Conservation (phyloP, 1,284 basidiomycete species). For the Tilletia indica region DNA sequence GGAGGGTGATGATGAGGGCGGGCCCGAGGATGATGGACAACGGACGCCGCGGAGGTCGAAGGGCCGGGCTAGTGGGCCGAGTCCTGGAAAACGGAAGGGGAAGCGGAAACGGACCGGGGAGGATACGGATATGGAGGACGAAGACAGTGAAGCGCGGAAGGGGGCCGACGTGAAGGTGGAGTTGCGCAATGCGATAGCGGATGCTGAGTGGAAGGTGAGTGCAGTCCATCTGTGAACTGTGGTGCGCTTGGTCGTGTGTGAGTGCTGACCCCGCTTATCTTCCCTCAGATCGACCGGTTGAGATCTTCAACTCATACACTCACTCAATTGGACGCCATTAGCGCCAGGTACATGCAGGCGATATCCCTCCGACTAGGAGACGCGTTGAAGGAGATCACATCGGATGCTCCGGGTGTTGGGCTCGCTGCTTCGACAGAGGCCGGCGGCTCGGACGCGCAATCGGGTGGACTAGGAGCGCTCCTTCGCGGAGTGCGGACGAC, state of each 20-base stretch:
- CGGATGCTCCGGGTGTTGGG: neutral
- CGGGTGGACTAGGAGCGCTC: neutral
- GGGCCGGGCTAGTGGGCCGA: too few relatives aligned
- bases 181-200: conserved; percentile 1
- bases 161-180: neutral
- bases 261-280: neutral
- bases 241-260: neutral
- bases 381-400: conserved; percentile 16
- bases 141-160: neutral
- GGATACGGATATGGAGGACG: neutral
- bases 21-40: neutral
- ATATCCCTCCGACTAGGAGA: conserved; percentile 2
- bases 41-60: too few relatives aligned
- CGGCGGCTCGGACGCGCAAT: neutral
- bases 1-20: neutral
- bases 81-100: neutral
- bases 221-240: neutral
- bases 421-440: neutral
- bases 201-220: conserved; percentile 15
- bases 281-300: conserved; percentile 1
- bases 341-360: neutral
- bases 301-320: conserved; percentile 11
- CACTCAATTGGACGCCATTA: neutral
- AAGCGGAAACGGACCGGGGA: conserved; percentile 4
- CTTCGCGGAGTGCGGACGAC: neutral